Conservation (phyloP, 2,329 filamentous ascomycete species). For the Fusarium armeniacum region DNA sequence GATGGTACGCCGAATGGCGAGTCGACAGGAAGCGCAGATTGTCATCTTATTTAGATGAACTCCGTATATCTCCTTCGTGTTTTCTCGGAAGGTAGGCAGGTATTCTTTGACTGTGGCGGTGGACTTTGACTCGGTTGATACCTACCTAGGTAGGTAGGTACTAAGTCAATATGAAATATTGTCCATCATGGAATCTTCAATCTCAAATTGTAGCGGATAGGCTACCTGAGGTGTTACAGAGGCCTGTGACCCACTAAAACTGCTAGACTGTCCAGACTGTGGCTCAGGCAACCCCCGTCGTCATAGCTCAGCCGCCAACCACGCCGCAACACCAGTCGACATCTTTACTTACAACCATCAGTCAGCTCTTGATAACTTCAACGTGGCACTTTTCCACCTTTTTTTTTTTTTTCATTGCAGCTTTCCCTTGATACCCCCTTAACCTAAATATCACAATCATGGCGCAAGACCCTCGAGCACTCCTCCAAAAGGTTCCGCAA, state of each 20-base stretch:
- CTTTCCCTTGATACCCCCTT: conserved; percentile 27
- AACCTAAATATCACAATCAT: conserved; percentile 59
- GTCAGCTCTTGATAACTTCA: conserved; percentile 33
- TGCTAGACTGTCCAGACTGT: conserved; percentile 33
- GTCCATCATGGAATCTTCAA: conserved; percentile 23
- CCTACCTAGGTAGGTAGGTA: no score
- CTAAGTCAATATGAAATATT: neutral
- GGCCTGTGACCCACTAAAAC: conserved; percentile 25
- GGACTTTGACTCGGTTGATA: conserved; percentile 1
- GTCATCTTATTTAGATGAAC: conserved; percentile 44
- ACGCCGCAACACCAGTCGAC: conserved; percentile 34
- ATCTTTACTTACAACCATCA: conserved; percentile 36
- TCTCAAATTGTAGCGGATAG: conserved; percentile 1
- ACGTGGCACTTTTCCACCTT: conserved; percentile 32
- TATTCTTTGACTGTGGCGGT: neutral
- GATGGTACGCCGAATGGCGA: conserved; percentile 46
- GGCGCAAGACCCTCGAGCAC: conserved; percentile 81
- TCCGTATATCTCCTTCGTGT: neutral
- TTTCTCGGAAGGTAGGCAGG: neutral
- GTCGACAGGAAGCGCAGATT: conserved; percentile 53
- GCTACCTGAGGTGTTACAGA: conserved; percentile 8
- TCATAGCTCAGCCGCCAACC: conserved; percentile 47
- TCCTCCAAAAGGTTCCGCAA: conserved; percentile 78
- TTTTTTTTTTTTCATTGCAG: conserved; percentile 5
- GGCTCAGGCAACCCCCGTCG: conserved; percentile 47